A percentile compares a stretch with the other conserved stretches of the same genome.
These are phyloP conservation scores for Yarrowia galli DNA, from an alignment of 1,139 yeast species.

Conservation along the genomic window DNA sequence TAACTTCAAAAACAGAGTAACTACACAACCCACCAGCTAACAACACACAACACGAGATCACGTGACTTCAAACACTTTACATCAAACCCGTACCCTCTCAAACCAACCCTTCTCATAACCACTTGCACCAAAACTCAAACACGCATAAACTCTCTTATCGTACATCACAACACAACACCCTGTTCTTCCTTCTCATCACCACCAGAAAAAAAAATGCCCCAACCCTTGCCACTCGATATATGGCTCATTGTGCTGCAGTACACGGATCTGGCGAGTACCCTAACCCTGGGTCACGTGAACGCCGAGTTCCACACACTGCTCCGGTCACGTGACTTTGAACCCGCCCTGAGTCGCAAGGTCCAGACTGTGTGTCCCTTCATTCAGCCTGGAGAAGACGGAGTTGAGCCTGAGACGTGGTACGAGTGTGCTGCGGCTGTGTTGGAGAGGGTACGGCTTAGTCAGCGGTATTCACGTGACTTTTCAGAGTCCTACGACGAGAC, in stretches of 20 bases:
- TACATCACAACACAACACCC: slow-evolving; percentile 11
- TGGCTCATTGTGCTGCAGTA: slow-evolving; percentile 11
- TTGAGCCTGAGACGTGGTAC: slow-evolving; percentile 9
- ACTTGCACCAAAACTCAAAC: slow-evolving; percentile 2
- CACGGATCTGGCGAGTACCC: slow-evolving; percentile 2
- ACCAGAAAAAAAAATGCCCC: background rate
- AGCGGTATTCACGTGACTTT: background rate
- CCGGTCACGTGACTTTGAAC: slow-evolving; percentile 12
- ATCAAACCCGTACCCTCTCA: too few species aligned
- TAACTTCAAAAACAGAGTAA: too few species aligned
- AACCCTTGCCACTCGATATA: slow-evolving; percentile 11
- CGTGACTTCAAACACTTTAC: too few species aligned
- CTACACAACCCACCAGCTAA: too few species aligned
- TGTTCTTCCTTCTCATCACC: background rate
- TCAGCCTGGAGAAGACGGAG: slow-evolving; percentile 10
- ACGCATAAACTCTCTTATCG: slow-evolving; percentile 31
- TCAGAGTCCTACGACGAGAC: too few species aligned
- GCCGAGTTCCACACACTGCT: background rate
- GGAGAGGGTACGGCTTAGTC: background rate
- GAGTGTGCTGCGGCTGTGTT: background rate
- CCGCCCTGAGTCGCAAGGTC: background rate
- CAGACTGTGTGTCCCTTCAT: background rate
- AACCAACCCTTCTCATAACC: too few species aligned
- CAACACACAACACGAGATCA: too few species aligned
- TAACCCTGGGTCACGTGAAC: slow-evolving; percentile 22